These are phyloP conservation scores for Penicillium sp. DNA, from an alignment of 2,329 filamentous ascomycete genomes.

Conservation along the genomic window DNA sequence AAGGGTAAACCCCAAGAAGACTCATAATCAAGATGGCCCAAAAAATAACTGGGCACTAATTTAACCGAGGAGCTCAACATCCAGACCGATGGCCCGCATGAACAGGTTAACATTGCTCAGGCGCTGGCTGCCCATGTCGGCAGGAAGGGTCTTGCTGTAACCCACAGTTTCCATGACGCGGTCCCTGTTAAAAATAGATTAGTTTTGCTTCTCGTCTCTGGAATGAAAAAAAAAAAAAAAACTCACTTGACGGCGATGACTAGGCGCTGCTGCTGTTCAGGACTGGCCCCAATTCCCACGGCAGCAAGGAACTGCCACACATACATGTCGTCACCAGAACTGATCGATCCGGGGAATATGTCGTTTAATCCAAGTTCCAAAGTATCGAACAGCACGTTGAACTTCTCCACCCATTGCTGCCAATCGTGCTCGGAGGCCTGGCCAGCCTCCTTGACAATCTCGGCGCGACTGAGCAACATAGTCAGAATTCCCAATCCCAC, in stretches of 20 bases:
- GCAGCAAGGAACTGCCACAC: slow-evolving; percentile 98
- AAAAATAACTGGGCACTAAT: neutral
- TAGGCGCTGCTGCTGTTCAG: slow-evolving; percentile 90
- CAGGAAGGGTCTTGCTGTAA: slow-evolving; percentile 83
- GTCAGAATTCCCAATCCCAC: slow-evolving; percentile 88
- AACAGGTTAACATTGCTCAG: slow-evolving; percentile 94
- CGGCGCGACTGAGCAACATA: slow-evolving; percentile 89
- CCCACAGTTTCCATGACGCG: slow-evolving; percentile 93
- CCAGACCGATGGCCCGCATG: slow-evolving; percentile 97
- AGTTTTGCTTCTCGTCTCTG: slow-evolving; percentile 6
- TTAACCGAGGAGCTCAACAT: slow-evolving; percentile 75
- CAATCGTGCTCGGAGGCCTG: slow-evolving; percentile 69
- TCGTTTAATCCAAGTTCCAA: slow-evolving; percentile 79
- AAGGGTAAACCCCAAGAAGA: neutral
- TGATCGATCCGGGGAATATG: slow-evolving; percentile 89
- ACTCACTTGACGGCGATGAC: slow-evolving; percentile 85
- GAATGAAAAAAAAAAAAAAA: no score
- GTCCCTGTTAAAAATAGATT: slow-evolving; percentile 53
- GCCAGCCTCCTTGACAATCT: slow-evolving; percentile 82
- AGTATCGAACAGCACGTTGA: slow-evolving; percentile 81
- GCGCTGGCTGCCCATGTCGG: slow-evolving; percentile 78
- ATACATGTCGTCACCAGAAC: slow-evolving; percentile 87
- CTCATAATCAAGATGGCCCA: neutral
- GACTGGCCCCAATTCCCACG: slow-evolving; percentile 87
- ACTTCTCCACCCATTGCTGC: slow-evolving; percentile 79